Base-by-base conservation (phyloP, 2,329 filamentous ascomycete genomes). In the Aspergillus aculeatus region DNA sequence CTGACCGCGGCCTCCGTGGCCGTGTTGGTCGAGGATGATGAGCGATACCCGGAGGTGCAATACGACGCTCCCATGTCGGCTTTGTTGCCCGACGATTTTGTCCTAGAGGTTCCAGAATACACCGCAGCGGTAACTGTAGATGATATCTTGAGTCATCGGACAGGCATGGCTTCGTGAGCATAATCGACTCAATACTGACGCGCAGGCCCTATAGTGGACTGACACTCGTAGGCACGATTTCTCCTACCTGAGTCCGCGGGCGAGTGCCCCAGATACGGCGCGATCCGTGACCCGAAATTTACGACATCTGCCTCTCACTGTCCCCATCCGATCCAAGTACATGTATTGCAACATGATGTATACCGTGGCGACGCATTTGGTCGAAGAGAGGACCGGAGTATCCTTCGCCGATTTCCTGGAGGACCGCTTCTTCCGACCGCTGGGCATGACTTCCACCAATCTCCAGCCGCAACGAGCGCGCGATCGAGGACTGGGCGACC, bases 311-410 rank as follows among this genome's bases (percentile, higher is more conserved):
- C 75, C 78, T 1, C 64, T 81, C 62, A 75, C 73, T 0, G 69
- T 70, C 6, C 79, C 82, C 62, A 75, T 82, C 5, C 75, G 84
- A 2, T 73, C 75, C 1, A 72, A 65, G 56, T 83, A 74, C 57
- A 73, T 80, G 59, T 85, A 85, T 66, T 78, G 74, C 66, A 84
- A 85, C 66, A 71, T 78, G 58, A 83, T 84, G 77, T 85, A 76
- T 64, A 72, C 73, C 1, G 74, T 75, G 1, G 74, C 78, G 2
- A 77, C 77, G 5, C 73, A 83, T 62, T 74, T 83, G 1, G 66
- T 84, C n/a, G 79, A 83, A 63, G 76, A 66, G 0, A 57, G 81
- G 3, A 77, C 75, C 0, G 76, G 75, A 0, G 62, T 62, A 11
- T 67, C 69, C 31, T 71, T 84, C 3, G 75, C 74, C 0, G 66